phyloP scores from a whole-genome alignment of 108 stramenopile species.

The Cyclotella sp. region DNA sequence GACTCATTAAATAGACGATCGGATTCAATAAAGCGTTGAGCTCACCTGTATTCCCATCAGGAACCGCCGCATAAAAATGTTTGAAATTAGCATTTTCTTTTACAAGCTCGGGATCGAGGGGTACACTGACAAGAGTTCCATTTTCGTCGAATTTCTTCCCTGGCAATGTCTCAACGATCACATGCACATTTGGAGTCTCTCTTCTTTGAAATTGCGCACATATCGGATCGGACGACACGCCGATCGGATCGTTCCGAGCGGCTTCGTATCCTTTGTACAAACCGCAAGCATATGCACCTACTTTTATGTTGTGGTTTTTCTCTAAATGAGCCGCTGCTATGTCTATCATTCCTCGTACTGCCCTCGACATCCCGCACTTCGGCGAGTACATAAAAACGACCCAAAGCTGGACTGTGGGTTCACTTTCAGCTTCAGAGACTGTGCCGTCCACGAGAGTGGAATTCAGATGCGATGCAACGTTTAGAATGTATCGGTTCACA shows the following conservation, averaged over 20 bases:
- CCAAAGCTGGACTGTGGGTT: constrained; percentile 48
- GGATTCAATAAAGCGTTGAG: neutral
- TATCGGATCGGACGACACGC: constrained; percentile 43
- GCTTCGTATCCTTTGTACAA: constrained; percentile 36
- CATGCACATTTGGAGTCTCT: constrained; percentile 57
- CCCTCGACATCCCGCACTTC: constrained; percentile 48
- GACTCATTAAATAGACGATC: neutral
- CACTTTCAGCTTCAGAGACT: constrained; percentile 24
- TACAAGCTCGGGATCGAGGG: constrained; percentile 32
- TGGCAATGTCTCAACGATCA: constrained; percentile 48
- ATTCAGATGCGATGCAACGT: constrained; percentile 54
- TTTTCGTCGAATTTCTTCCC: constrained; percentile 33
- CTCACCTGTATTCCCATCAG: constrained; percentile 30
- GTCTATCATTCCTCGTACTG: constrained; percentile 45
- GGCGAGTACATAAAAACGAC: constrained; percentile 45
- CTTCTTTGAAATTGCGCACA: constrained; percentile 44
- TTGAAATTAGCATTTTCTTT: constrained; percentile 51
- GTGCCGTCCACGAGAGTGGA: constrained; percentile 24
- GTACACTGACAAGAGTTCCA: constrained; percentile 26
- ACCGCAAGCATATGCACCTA: constrained; percentile 53
- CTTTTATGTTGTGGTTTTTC: constrained; percentile 42
- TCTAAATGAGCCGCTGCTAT: constrained; percentile 52
- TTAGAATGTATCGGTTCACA: constrained; percentile 39
- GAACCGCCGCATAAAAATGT: constrained; percentile 51
- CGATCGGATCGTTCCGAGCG: constrained; percentile 17